Base-by-base conservation (phyloP, 768 basidiomycete species). In the Pleurotus tuoliensis region DNA sequence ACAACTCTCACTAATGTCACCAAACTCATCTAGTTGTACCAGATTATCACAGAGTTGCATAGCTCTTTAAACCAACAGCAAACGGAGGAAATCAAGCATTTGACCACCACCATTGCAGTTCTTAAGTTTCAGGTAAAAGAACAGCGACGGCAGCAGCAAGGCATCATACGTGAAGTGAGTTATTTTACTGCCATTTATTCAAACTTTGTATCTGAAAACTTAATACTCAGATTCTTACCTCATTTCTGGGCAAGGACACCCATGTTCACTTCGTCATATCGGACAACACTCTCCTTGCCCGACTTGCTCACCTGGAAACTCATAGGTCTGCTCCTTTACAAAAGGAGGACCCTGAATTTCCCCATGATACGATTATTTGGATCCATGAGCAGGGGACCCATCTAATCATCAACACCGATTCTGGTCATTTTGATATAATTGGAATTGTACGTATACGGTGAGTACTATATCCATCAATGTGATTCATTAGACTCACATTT, bases 81-180 rank as follows among this genome's bases (percentile, higher is more conserved):
- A 30, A 8, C 27, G 27, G 27, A 30, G 27, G 27, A 30, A 30
- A 30, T 30, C 27, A 30, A 30, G 27, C 27, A 5, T 30, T 30
- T 30, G 27, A 30, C 27, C 3, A 30, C 27, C 27, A 30, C 27
- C 3, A 30, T 30, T 2, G 6, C 27, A 30, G 27, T 30, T 30
- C 65, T 40, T 55, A 58, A 49, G 59, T 56, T 64, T 60, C 63
- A 63, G 46, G 57, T 18, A 25, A 48, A 15, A 55, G 30, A n/a
- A 34, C 50, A 55, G 18, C 27, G 27, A 30, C 27, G 27, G 27
- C 27, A 30, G 27, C 27, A 30, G 27, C 27, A 30, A 30, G 27
- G 27, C 27, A 30, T 48, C 27, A 41, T 38, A 54, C 55, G n/a
- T 34, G 34, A 47, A 59, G 27, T 30, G 27, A 8, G 27, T 30